phyloP scores from a whole-genome alignment of 1,139 yeast genomes.

The Candida tropicalis region DNA sequence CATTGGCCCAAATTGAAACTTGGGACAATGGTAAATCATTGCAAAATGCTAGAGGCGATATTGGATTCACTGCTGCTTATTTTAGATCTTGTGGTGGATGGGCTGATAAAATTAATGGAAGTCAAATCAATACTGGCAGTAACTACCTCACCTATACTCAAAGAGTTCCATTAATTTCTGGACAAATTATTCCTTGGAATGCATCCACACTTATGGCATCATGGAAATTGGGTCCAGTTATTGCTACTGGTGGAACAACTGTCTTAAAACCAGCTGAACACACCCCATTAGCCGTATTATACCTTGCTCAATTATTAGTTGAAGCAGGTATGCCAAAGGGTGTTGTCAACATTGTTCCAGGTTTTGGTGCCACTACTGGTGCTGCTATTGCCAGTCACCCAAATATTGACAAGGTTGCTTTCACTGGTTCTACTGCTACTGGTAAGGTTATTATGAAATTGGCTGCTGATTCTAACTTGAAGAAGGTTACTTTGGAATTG shows the following conservation, averaged over 20 bases:
- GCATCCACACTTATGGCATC: constrained; percentile 83
- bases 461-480: constrained; percentile 68
- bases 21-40: constrained; percentile 82
- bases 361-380: constrained; percentile 80
- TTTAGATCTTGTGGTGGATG: constrained; percentile 81
- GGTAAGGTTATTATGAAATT: constrained; percentile 76
- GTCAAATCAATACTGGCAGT: constrained; percentile 63
- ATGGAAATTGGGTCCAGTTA: constrained; percentile 86
- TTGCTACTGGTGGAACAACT: constrained; percentile 79
- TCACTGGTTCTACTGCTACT: constrained; percentile 83
- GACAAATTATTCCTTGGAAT: constrained; percentile 86
- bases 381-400: constrained; percentile 70
- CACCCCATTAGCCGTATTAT: constrained; percentile 79
- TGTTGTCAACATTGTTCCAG: constrained; percentile 74
- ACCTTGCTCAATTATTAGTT: constrained; percentile 57
- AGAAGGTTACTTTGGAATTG: constrained; percentile 80
- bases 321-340: constrained; percentile 82
- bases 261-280: constrained; percentile 82
- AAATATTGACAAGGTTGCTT: constrained; percentile 74
- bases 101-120: constrained; percentile 79
- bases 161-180: constrained; percentile 74
- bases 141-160: constrained; percentile 60
- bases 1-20: constrained; percentile 69
- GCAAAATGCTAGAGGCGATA: constrained; percentile 54
- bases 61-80: constrained; percentile 61